Base-by-base conservation (phyloP, 176 grass and related monocot species). In the Eragrostis curvula region DNA sequence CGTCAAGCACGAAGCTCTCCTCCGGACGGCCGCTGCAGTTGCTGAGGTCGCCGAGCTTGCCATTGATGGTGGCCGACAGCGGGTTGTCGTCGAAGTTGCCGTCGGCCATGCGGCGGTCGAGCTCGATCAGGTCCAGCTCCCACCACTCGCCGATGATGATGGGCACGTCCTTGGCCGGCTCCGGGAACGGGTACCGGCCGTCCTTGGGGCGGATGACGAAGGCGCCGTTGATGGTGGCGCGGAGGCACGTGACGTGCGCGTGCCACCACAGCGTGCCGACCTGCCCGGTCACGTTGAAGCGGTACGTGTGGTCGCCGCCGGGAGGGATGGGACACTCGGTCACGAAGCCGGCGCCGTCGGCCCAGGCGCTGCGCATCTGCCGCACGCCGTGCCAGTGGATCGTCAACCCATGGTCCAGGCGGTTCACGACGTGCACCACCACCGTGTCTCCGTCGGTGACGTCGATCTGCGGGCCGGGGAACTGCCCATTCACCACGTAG, bases 211-310 rank as follows among this genome's bases (percentile, higher is more conserved):
- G 68, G 20, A 91, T 18, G 21, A 87, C 13, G 41, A 91, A 28
- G 12, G 71, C 85, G 6, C 89, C 89, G 3, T 59, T 32, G 25
- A 87, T 3, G 32, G 81, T 81, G 25, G 85, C 39, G 5, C 89
- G 70, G 21, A 83, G 70, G 69, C 42, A 74, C 2, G 77, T 44
- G 46, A 57, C 57, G 40, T 91, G 89, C 5, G 88, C 73, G 58
- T 89, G 88, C 88, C 88, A 89, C 88, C 88, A 89, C 9, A 89
- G 57, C 7, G 88, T 90, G 1, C 89, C 89, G 0, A 66, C 47
- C 62, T 91, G 80, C 0, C 46, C 64, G 7, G 62, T 14, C 23
- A 90, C 74, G 13, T 69, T 42, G 81, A 90, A 78, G 9, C 84
- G 74, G 74, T 90, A 84, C n/a, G 85, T 27, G 69, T 30, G 74